Evolutionary conservation across 1,284 basidiomycete genomes (phyloP), one percentile per base, ranked within the genome.

Genomic region (Trametes pubescens): DNA sequence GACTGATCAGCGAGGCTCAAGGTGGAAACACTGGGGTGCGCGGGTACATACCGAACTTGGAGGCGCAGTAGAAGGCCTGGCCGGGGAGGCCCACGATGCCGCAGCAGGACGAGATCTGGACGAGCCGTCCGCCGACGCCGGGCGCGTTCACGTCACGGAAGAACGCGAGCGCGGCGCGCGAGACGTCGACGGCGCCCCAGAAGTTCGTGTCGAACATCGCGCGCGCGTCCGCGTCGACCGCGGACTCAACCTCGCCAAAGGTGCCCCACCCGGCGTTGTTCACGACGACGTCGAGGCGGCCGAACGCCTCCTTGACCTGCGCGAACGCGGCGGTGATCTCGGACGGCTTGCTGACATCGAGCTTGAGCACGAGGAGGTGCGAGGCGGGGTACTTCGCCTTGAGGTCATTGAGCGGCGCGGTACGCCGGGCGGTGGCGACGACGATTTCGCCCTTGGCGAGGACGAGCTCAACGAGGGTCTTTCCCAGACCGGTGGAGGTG

Each of bases 281-380:
- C 65, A 80, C 73, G 4, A 83, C 77, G 18, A 82, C 75, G 55
- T 82, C 80, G n/a, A 82, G 61, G n/a, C 78, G 73, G 7, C 79
- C 82, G 63, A 82, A 81, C 29, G 66, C 7, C 2, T 2, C 5
- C 18, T 48, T 48, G 3, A 43, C 52, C 10, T 16, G 24, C 9
- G 44, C 22, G 52, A 60, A 60, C 21, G 51, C 59, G 24, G 26
- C 46, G 24, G 35, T 16, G 13, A 60, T 43, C 14, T 54, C 51
- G 5, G n/a, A 2, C 5, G 22, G 40, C 0, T 48, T 13, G 34
- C 32, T 54, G 16, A 60, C 52, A 18, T 60, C 51, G n/a, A 60
- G 8, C 44, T 55, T 60, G 34, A 60, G 34, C 1, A 55, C 26
- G 37, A 61, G 59, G n/a, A 61, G 24, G 24, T 53, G 53, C 6